Evolutionary conservation across 371 early-diverging fungal species (phyloP).

Genomic region (Globomyces sp.): DNA sequence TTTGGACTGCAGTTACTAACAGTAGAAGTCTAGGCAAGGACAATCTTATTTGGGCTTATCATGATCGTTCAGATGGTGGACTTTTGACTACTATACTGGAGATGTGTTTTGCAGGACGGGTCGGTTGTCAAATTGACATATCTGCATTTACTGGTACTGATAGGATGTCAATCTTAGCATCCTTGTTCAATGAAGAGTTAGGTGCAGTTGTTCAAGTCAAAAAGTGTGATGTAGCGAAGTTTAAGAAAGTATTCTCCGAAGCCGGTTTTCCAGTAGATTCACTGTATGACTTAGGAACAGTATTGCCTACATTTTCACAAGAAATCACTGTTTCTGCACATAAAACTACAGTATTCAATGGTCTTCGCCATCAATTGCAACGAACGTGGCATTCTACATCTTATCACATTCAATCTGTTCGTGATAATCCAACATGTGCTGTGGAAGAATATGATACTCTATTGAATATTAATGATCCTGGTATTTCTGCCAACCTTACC

Average conservation of each 20-base stretch:
- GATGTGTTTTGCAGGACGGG: slow-evolving; percentile 94
- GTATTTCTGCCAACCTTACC: slow-evolving; percentile 70
- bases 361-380: slow-evolving; percentile 67
- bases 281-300: slow-evolving; percentile 52
- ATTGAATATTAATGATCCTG: slow-evolving; percentile 69
- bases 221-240: slow-evolving; percentile 52
- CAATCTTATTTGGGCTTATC: slow-evolving; percentile 79
- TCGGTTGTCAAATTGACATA: slow-evolving; percentile 65
- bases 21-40: slow-evolving; percentile 38
- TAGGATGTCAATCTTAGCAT: slow-evolving; percentile 7
- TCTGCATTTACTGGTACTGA: slow-evolving; percentile 24
- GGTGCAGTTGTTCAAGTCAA: slow-evolving; percentile 91
- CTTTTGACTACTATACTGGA: slow-evolving; percentile 84
- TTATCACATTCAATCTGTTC: slow-evolving; percentile 79
- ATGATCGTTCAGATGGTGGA: slow-evolving; percentile 97
- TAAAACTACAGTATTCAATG: slow-evolving; percentile 36
- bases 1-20: slow-evolving; percentile 75
- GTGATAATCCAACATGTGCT: slow-evolving; percentile 89
- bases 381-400: slow-evolving; percentile 89
- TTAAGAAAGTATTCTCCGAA: slow-evolving; percentile 30
- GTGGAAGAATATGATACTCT: slow-evolving; percentile 76
- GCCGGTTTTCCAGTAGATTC: slow-evolving; percentile 37
- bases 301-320: slow-evolving; percentile 42
- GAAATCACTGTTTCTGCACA: slow-evolving; percentile 37
- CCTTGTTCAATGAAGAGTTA: slow-evolving; percentile 91